phyloP scores from a whole-genome alignment of 1,284 basidiomycete genomes.

The Volvariella volvacea region DNA sequence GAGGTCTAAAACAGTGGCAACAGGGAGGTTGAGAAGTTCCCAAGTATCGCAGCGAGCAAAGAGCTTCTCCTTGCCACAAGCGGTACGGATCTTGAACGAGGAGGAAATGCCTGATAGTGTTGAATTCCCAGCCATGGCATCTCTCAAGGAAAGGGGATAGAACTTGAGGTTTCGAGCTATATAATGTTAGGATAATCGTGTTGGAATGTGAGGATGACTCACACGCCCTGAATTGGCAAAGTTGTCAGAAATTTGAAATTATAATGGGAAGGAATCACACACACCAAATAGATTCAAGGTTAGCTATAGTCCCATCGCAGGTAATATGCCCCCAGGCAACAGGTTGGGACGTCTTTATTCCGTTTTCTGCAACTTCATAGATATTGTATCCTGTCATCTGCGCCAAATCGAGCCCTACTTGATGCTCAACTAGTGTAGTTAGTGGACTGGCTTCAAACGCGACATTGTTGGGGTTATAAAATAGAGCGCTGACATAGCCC shows the following conservation, averaged over 20 bases:
- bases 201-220: too few species aligned
- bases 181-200: conserved; percentile 9
- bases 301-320: conserved; percentile 37
- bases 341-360: conserved; percentile 6
- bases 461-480: conserved; percentile 40
- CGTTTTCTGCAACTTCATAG: not conserved
- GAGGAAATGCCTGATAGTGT: conserved; percentile 12
- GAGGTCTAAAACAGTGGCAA: conserved; percentile 16
- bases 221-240: not conserved
- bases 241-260: conserved; percentile 8
- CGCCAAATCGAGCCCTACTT: conserved; percentile 35
- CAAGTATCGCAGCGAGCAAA: conserved; percentile 13
- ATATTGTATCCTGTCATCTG: conserved; percentile 32
- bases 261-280: conserved; percentile 10
- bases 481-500: conserved; percentile 29
- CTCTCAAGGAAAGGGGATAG: conserved; percentile 16
- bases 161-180: conserved; percentile 22
- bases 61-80: conserved; percentile 7
- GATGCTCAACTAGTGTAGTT: conserved; percentile 31
- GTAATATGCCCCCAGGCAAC: conserved; percentile 39
- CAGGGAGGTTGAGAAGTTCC: conserved; percentile 19
- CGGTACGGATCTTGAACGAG: conserved; percentile 11
- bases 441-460: conserved; percentile 34
- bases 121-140: conserved; percentile 11
- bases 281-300: conserved; percentile 41